These are phyloP conservation scores for Stemphylium lycopersici DNA, from an alignment of 2,329 filamentous ascomycete species.

Conservation along the genomic window DNA sequence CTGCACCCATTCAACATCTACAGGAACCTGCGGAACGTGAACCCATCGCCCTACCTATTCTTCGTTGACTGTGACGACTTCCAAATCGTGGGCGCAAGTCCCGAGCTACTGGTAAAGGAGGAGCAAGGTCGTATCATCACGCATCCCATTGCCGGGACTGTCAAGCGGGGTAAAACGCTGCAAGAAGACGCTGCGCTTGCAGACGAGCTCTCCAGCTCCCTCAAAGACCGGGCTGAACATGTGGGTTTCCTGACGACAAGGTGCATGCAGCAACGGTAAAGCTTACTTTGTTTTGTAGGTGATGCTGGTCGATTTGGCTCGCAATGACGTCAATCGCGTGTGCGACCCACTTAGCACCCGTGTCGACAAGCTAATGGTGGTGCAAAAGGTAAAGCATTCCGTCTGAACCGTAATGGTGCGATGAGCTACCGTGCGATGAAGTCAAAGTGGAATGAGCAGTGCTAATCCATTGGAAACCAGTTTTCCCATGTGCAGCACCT, in stretches of 20 bases:
- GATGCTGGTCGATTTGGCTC: constrained; percentile 94
- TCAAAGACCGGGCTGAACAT: constrained; percentile 74
- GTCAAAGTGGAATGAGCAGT: constrained; percentile 1
- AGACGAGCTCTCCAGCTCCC: constrained; percentile 73
- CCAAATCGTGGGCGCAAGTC: constrained; percentile 92
- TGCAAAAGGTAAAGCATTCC: constrained; percentile 43
- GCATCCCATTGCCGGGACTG: constrained; percentile 95
- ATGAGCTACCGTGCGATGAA: constrained; percentile 4
- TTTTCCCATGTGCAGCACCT: constrained; percentile 98
- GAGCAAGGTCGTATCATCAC: constrained; percentile 88
- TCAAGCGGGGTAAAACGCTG: constrained; percentile 79
- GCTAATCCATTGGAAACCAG: constrained; percentile 41
- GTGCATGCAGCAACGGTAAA: constrained; percentile 64
- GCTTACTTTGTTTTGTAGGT: constrained; percentile 65
- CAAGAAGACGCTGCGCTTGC: constrained; percentile 84
- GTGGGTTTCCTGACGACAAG: constrained; percentile 26
- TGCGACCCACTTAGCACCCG: constrained; percentile 88
- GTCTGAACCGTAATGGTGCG: constrained; percentile 9
- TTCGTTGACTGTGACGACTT: constrained; percentile 92
- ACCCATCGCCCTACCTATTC: constrained; percentile 96
- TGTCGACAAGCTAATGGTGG: constrained; percentile 90
- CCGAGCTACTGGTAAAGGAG: constrained; percentile 91
- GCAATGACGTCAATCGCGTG: constrained; percentile 96
- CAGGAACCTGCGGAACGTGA: constrained; percentile 93
- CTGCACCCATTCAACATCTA: constrained; percentile 99